Evolutionary conservation across 73 alveolate genomes (phyloP), one percentile per base, ranked within the genome.

Genomic region (Tetrahymena elliotti): DNA sequence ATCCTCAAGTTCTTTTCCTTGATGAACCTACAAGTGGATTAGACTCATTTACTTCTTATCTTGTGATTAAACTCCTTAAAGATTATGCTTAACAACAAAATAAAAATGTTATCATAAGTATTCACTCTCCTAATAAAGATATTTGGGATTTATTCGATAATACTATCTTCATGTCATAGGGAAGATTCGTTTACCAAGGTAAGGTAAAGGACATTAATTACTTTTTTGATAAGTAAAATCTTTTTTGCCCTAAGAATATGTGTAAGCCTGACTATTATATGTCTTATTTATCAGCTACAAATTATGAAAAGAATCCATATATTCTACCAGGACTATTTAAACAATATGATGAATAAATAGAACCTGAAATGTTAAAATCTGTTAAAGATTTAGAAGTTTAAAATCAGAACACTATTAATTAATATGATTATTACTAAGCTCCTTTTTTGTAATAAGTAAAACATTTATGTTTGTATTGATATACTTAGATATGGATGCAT

Each of bases 191-290:
- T 5, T 68, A 68, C n/a, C 22, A 68, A 68, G 88, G 88, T 2
- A 68, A 68, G 36, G 38, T 36, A 18, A 33, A 27, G 33, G 33
- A 93, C 6, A 38, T 93, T 0, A 53, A 24, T 6, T 1, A 68
- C 1, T 96, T 97, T 95, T 98, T 98, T 88, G 53, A 83, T 38
- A 83, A 38, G 13, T 53, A 96, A 52, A 99, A 98, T 7, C 95
- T 96, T 38, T 9, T 47, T 15, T 97, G 98, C 84, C 99, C 98
- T 39, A 95, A 83, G 38, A 97, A 83, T 68, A 68, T 93, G 83
- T 97, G 97, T 82, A 99, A 99, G 3, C 97, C 98, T 83, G 99
- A 98, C 53, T 96, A 96, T 92, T 84, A 96, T 83, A 95, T 97
- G 95, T 54, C 95, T 15, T 83, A 84, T 4, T 84, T 47, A 84